Base-by-base conservation (phyloP, 2,329 filamentous ascomycete genomes). In the Botrytis byssoidea region DNA sequence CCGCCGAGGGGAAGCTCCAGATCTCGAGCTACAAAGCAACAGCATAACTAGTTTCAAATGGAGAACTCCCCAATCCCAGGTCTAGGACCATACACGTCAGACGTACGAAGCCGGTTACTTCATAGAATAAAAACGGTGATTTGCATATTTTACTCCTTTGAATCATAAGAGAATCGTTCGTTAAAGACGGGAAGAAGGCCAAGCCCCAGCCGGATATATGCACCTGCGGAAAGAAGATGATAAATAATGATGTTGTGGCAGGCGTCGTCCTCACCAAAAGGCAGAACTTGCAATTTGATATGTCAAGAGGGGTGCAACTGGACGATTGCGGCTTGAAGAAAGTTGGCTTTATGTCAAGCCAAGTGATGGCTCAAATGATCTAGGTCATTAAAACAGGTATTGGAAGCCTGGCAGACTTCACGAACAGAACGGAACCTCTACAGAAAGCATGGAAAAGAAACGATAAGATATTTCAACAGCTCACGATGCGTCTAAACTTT, bases 21-120 rank as follows among this genome's bases (percentile, higher is more conserved):
- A 71, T 42, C 35, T 64, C 37, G 69, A 40, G 37, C 16, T 29
- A 71, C 4, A 71, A 71, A 55, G 59, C 32, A 61, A 37, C n/a
- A 37, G 6, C 42, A 64, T 35, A 71, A 64, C 59, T 16, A 4
- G 63, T 18, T 48, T 35, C 37, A 10, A 42, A 18, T 32, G 22
- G 14, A 60, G 14, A 20, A 12, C 12, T 60, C 29, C 7, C 2
- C 18, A 18, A 29, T 25, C 25, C 25, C 12, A 14, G 3, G 4
- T 12, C 12, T n/a, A 9, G 32, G 8, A 66, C 12, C 5, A 40
- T 35, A 29, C 40, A 51, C 32, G 46, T 67, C 46, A 51, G 10
- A 25, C 25, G 4, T 20, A 70, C 29, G 20, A n/a, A 70, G 40
- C 22, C 35, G 40, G 68, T 37, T 22, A 37, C 22, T 29, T 48